Conservation (phyloP, 108 stramenopile genomes). For the Pseudonitzschia pungens region DNA sequence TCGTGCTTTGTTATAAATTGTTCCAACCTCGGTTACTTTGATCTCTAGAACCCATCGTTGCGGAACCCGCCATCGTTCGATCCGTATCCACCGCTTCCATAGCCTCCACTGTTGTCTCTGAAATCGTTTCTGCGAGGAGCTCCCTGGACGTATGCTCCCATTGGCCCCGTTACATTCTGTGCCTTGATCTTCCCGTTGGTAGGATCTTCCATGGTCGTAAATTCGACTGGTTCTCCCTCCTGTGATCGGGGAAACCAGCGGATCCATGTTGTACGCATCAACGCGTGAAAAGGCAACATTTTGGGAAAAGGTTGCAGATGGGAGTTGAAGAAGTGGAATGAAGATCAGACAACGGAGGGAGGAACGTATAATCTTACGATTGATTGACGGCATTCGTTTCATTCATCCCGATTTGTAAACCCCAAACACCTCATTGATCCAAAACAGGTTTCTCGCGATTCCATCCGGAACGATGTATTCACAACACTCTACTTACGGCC, state of each 20-base stretch:
- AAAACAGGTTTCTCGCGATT: too few relatives aligned
- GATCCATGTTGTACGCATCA: too few relatives aligned
- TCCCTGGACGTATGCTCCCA: constrained; percentile 73
- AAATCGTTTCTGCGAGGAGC: constrained; percentile 10
- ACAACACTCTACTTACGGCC: constrained; percentile 42
- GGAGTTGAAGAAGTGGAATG: not conserved
- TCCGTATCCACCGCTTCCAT: not conserved
- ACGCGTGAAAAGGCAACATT: too few relatives aligned
- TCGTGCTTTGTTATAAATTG: too few relatives aligned
- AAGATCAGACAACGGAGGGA: not conserved
- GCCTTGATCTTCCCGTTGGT: constrained; percentile 60
- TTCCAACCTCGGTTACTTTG: too few relatives aligned
- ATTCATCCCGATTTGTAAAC: not conserved
- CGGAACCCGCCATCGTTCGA: constrained; percentile 3
- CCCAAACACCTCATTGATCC: too few relatives aligned
- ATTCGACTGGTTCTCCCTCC: constrained; percentile 70
- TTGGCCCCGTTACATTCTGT: constrained; percentile 86
- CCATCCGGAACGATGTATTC: not conserved
- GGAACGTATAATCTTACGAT: not conserved
- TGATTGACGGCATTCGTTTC: not conserved
- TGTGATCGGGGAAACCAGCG: constrained; percentile 1
- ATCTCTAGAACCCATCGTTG: constrained; percentile 7
- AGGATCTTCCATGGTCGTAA: constrained; percentile 37
- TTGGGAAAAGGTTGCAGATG: too few relatives aligned
- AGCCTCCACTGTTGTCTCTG: constrained; percentile 1